Evolutionary conservation across 2,329 filamentous ascomycete genomes (phyloP), one percentile per base, ranked within the genome.

Genomic region (Rhytidhysteron rufulum): DNA sequence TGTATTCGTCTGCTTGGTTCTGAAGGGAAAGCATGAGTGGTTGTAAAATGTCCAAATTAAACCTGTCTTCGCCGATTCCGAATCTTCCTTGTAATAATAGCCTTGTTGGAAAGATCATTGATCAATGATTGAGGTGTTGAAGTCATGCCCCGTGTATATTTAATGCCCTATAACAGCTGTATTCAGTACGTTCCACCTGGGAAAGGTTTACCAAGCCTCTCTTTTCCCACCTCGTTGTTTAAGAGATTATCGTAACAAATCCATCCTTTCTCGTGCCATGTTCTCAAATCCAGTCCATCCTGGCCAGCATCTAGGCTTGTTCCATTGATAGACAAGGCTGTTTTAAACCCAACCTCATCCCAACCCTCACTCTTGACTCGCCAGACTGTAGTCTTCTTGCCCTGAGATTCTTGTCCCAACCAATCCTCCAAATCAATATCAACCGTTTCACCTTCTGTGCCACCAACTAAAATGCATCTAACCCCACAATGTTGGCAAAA

Each of bases 1-100:
- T 72, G 71, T 55, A 78, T 78, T 65, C 74, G 78, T 50, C 63
- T 69, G 52, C 49, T 65, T 34, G 55, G 58, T 6, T 60, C 55
- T 31, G 49, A 50, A 17, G 62, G 62, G 8, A 65, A 65, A 41
- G 61, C 60, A 5, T 43, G 16, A 42, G 24, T 13, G 13, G n/a
- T n/a, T n/a, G n/a, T n/a, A n/a, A n/a, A n/a, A n/a, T n/a, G n/a
- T n/a, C n/a, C n/a, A n/a, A n/a, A n/a, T n/a, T n/a, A n/a, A n/a
- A n/a, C n/a, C n/a, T n/a, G n/a, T n/a, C n/a, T n/a, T n/a, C n/a
- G n/a, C n/a, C n/a, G n/a, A n/a, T n/a, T n/a, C n/a, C n/a, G n/a
- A n/a, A n/a, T n/a, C n/a, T n/a, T n/a, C n/a, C n/a, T n/a, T n/a
- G n/a, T n/a, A n/a, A n/a, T n/a, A n/a, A n/a, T n/a, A n/a, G n/a